Base-by-base conservation (phyloP, 805 yeast species). In the Lachancea dasiensis region DNA sequence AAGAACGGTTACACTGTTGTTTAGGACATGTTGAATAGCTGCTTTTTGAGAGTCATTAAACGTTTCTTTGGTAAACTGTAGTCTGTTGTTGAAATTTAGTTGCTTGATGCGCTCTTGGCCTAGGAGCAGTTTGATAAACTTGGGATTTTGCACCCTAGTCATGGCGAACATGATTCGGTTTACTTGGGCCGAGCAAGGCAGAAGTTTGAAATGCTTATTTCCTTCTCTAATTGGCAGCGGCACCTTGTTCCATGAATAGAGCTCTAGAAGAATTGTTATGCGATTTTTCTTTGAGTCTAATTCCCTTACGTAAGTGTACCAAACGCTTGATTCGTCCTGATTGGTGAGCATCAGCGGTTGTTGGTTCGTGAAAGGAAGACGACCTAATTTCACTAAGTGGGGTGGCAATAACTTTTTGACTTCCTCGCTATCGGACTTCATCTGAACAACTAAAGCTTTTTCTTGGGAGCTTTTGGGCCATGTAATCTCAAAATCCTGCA, bases 111-210 rank as follows among this genome's bases (percentile, higher is more conserved):
- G 71, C 38, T 72, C 66, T 39, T 74, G 68, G 4, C 82, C 83
- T 34, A 77, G 50, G 14, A 77, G 55, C 70, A 76, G 67, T 37
- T 68, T 69, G 36, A 68, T 65, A 47, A 77, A 77, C 35, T 64
- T 70, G 6, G 60, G 58, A 52, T 77, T 76, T 31, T 67, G 68
- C 24, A 80, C 65, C 32, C 74, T 66, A 2, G 75, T 66, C 85
- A 81, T 81, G 0, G 86, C 81, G 47, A 73, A 70, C 52, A 81
- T 64, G 5, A 79, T 77, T 56, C 87, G 64, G 29, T 75, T 70
- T 5, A 77, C 73, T 3, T 81, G 81, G 4, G 75, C 73, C 6
- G 81, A 74, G 15, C 78, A 77, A 1, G 86, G 86, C 34, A 81
- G 50, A 9, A 81, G 51, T 23, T 65, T 63, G 24, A 65, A 50